Percentiles rank a stretch among this genome's conserved stretches.
Conservation (phyloP, 2,329 filamentous ascomycete genomes). For the Cercospora sp. region DNA sequence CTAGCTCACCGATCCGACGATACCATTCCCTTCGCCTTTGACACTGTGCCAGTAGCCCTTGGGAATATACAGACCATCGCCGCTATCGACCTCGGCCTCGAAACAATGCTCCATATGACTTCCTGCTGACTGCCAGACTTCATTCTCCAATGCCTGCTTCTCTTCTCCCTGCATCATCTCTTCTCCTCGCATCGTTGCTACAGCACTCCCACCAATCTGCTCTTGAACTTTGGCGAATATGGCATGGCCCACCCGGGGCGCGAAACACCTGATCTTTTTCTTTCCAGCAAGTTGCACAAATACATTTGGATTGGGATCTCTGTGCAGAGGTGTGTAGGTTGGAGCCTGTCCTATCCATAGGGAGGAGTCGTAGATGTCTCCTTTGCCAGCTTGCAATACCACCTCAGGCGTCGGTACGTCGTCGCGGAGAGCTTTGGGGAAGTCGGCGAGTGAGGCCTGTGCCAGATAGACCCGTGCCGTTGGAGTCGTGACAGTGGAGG, state of each 20-base stretch:
- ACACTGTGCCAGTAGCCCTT: conserved; percentile 87
- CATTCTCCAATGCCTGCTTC: conserved; percentile 63
- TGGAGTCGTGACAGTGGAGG: conserved; percentile 26
- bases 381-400: conserved; percentile 65
- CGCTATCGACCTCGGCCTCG: conserved; percentile 55
- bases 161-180: conserved; percentile 92
- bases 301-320: conserved; percentile 90
- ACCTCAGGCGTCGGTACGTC: conserved; percentile 70
- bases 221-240: conserved; percentile 62
- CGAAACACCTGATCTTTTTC: conserved; percentile 73
- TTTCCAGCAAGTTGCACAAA: conserved; percentile 77
- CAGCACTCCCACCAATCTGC: conserved; percentile 41
- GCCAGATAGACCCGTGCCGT: conserved; percentile 72
- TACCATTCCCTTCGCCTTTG: conserved; percentile 59
- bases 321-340: conserved; percentile 86
- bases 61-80: conserved; percentile 77
- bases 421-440: conserved; percentile 62
- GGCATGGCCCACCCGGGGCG: conserved; percentile 61
- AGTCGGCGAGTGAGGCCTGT: conserved; percentile 69
- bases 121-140: conserved; percentile 61
- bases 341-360: conserved; percentile 86
- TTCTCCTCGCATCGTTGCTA: conserved; percentile 64
- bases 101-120: conserved; percentile 24
- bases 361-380: conserved; percentile 83
- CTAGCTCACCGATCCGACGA: conserved; percentile 59